Base-by-base conservation (phyloP, 495 filamentous ascomycete genomes). In the Sordaria brevicollis region DNA sequence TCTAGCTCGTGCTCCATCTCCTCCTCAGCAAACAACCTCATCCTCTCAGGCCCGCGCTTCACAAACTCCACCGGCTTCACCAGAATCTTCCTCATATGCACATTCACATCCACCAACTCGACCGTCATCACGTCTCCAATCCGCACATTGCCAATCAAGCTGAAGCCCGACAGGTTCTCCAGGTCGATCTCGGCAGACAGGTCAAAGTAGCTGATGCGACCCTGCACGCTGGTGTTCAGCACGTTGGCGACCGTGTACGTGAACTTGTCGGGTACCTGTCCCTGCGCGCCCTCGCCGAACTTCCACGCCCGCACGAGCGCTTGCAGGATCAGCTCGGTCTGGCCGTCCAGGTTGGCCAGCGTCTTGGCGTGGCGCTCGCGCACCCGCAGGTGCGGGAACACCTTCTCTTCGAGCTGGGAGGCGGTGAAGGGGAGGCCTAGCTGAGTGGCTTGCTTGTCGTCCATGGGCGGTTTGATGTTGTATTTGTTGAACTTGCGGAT, bases 251-350 rank as follows among this genome's bases (percentile, higher is more conserved):
- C 83, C 1, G 81, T 72, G 67, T 90, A 87, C 5, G 77, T 80
- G 71, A 93, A 89, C 1, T 85, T 88, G 34, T 83, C 75, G 3
- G 93, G 93, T 7, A 96, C 76, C 65, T 66, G n/a, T 5, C 54
- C 31, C 19, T 70, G 19, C 21, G 39, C 33, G 35, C 66, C 38
- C 0, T 94, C 87, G n/a, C 81, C 82, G 75, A 92, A 93, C 68
- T 89, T 86, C 82, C 90, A 91, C 6, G 90, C 91, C 35, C 93
- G 91, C 77, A 89, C 87, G 65, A 95, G 81, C 15, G 92, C 86
- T 78, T 90, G 88, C 25, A 86, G 81, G 11, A 86, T 82, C 91
- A 91, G 97, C 73, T 80, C 71, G 29, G 71, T 74, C 13, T 75
- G 71, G 31, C 82, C 81, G 35, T 78, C 75, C 1, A 66, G 31